Evolutionary conservation across 345 rosid genomes (phyloP).

Genomic region (Turnera subulata): DNA sequence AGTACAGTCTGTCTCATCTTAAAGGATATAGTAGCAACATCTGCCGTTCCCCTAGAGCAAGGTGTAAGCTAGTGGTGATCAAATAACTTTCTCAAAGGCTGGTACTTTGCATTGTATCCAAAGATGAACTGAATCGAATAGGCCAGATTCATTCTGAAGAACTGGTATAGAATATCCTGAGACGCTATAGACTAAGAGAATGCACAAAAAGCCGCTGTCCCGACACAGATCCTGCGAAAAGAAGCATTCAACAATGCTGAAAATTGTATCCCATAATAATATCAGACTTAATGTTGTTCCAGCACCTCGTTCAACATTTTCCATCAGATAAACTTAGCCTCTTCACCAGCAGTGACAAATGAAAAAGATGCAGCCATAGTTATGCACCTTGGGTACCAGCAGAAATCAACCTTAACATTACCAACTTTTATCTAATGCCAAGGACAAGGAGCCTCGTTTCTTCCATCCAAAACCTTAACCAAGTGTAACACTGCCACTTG

Average conservation of each 20-base stretch:
- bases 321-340: not conserved
- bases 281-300: not conserved
- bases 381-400: not conserved
- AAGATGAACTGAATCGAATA: no score
- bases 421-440: not conserved
- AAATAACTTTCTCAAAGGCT: no score
- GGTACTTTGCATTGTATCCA: no score
- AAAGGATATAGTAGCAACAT: no score
- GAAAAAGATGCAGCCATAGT: slow-evolving; percentile 1
- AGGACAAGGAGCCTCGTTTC: not conserved
- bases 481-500: slow-evolving; percentile 1
- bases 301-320: not conserved
- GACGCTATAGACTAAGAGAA: no score
- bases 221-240: no score
- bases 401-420: not conserved
- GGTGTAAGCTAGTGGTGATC: no score
- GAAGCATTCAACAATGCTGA: not conserved
- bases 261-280: not conserved
- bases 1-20: no score
- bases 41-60: no score
- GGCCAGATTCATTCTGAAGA: no score
- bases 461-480: not conserved
- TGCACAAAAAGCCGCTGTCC: no score
- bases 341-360: not conserved
- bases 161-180: no score